Percentiles rank a stretch among this genome's conserved stretches.
Evolutionary conservation across 2,329 filamentous ascomycete species (phyloP).

Genomic region (Microsporum canis): DNA sequence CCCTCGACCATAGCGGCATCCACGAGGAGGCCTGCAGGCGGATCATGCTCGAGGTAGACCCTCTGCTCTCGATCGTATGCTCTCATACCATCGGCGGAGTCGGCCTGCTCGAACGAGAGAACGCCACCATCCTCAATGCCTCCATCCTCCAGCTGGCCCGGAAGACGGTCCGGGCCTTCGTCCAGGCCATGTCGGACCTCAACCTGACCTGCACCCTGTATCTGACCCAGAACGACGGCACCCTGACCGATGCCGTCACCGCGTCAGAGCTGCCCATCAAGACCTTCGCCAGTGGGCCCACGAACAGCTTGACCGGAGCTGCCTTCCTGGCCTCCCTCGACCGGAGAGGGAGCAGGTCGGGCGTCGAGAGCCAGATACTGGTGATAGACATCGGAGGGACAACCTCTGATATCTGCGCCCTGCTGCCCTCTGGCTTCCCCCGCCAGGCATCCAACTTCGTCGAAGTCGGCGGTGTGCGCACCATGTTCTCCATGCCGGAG

Average conservation of each 20-base stretch:
- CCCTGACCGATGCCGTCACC: conserved; percentile 43
- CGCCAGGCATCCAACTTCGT: conserved; percentile 52
- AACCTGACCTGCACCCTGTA: conserved; percentile 46
- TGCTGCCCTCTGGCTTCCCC: conserved; percentile 52
- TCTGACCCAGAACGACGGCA: conserved; percentile 55
- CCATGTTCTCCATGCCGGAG: conserved; percentile 51
- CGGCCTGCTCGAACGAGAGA: conserved; percentile 48
- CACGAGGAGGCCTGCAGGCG: conserved; percentile 33
- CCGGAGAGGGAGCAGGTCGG: conserved; percentile 12
- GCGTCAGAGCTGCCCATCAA: conserved; percentile 48
- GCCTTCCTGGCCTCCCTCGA: conserved; percentile 43
- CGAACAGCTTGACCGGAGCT: conserved; percentile 53
- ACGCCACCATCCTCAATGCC: conserved; percentile 54
- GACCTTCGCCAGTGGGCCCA: conserved; percentile 53
- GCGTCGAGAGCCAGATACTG: conserved; percentile 30
- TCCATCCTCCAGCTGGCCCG: conserved; percentile 49
- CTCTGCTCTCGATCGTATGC: conserved; percentile 32
- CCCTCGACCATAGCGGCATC: conserved; percentile 33
- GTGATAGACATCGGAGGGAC: conserved; percentile 55
- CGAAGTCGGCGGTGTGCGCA: conserved; percentile 50
- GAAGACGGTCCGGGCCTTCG: conserved; percentile 47
- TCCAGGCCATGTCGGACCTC: conserved; percentile 41
- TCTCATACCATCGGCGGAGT: conserved; percentile 37
- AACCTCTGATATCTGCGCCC: conserved; percentile 51
- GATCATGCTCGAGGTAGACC: conserved; percentile 29